Base-by-base conservation (phyloP, 164 flowering plant genomes). In the Amborella trichopoda region DNA sequence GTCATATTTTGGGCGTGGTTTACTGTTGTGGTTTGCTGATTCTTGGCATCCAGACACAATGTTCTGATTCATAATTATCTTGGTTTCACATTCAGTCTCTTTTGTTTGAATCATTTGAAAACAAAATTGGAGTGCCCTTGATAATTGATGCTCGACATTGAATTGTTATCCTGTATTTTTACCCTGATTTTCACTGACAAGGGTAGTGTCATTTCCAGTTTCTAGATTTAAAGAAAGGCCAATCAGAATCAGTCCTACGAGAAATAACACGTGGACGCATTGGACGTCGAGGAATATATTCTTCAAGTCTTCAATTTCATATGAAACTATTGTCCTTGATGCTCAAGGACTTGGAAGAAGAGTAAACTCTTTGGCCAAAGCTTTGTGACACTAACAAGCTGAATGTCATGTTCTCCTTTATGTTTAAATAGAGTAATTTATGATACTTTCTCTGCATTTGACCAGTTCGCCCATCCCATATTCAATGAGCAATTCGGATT, bases 211-310 rank as follows among this genome's bases (percentile, higher is more conserved):
- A n/a, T n/a, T n/a, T n/a, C n/a, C n/a, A 90, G 97, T 73, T 73
- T 51, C 75, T 90, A 46, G 67, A 66, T 30, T 4, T 90, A 47
- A 72, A 56, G 64, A 68, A 76, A 67, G 89, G 83, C 24, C 65
- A 73, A 56, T 61, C 87, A 37, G 83, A 76, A 64, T 56, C 60
- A 40, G 48, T 86, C 25, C 64, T 90, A 47, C 61, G 72, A 52
- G 95, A 90, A 46, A 25, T 90, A 54, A 54, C 54, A 3, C 48
- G 53, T 46, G 78, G 79, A 6, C 53, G 76, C 37, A 47, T 46
- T 36, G 59, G 64, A 36, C 62, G 72, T 13, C 60, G 58, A 14
- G 74, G 67, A 20, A 65, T 56, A 28, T 51, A 54, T 55, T 80
- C 86, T 46, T 40, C 61, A 11, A 40, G 48, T 25, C 59, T 62